Base-by-base conservation (phyloP, 495 filamentous ascomycete genomes). In the Penicillium cinerascens region DNA sequence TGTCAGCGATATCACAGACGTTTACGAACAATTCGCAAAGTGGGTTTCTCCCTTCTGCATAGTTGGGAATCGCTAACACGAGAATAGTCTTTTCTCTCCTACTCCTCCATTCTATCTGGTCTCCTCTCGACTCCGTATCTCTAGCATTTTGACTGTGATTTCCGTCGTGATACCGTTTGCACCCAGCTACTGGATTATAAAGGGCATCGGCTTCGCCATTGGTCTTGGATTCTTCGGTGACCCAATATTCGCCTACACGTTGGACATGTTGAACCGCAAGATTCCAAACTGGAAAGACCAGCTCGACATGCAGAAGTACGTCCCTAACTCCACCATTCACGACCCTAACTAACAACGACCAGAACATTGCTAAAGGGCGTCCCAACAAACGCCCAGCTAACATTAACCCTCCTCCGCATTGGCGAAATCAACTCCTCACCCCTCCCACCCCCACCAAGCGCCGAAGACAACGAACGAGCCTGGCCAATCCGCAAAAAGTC, bases 361-460 rank as follows among this genome's bases (percentile, higher is more conserved):
- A 90, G 86, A 60, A 88, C 86, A 4, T 56, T 95, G 3, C 82
- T 96, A 45, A 85, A 87, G 60, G 88, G 87, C n/a, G 82, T 91
- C 35, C 91, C 91, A 0, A 95, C 91, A 3, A 93, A 95, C 61
- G 89, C 89, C 16, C 91, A 95, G 57, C 76, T 96, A 13, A 88
- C 90, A 0, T 67, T 96, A 41, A 95, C 91, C 4, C 79, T 95
- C 11, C 85, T 96, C 22, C 87, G 91, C 35, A 84, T 92, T 47
- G 89, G 90, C 45, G 91, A 95, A 71, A 85, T 83, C 17, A 92
- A 91, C 67, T 84, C 87, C 47, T 81, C 88, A 0, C 90, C 91
- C 0, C 68, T 95, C 0, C 88, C 89, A 3, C 88, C 90, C n/a
- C 87, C 89, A 0, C 88, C 89, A 2, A 71, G 71, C 6, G 67